These are phyloP conservation scores for Bruguiera parviflora DNA, from an alignment of 345 rosid genomes.

Conservation along the genomic window DNA sequence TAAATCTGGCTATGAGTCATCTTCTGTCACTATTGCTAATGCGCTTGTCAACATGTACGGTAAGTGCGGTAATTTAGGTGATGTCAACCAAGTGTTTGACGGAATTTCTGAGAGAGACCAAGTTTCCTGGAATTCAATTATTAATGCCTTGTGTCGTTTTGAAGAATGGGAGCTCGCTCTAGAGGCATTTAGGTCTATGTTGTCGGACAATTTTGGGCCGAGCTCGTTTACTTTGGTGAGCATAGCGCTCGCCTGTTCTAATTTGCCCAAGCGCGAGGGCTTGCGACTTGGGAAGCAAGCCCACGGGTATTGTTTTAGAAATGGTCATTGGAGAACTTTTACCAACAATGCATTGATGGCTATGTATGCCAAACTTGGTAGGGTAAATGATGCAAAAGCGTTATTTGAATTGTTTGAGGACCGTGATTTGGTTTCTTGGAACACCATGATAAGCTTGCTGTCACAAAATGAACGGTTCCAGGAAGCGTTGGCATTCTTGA, in stretches of 20 bases:
- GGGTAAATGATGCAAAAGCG: constrained; percentile 37
- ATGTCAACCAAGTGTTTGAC: constrained; percentile 64
- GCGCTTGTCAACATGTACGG: constrained; percentile 69
- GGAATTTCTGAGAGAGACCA: constrained; percentile 69
- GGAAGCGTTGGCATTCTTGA: constrained; percentile 54
- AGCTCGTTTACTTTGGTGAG: constrained; percentile 87
- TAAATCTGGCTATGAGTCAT: constrained; percentile 56
- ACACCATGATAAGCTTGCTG: constrained; percentile 64
- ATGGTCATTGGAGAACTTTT: constrained; percentile 55
- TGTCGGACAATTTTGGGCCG: constrained; percentile 51
- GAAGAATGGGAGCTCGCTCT: constrained; percentile 71
- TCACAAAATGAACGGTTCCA: constrained; percentile 57
- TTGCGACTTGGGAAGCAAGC: constrained; percentile 69
- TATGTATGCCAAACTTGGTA: constrained; percentile 73
- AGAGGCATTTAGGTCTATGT: constrained; percentile 59
- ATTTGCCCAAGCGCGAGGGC: constrained; percentile 37
- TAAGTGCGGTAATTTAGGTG: constrained; percentile 54
- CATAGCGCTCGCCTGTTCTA: constrained; percentile 67
- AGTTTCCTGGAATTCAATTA: constrained; percentile 86
- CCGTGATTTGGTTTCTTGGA: constrained; percentile 85
- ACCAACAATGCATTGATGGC: constrained; percentile 71
- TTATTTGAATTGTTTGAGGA: constrained; percentile 49
- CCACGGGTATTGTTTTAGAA: constrained; percentile 63
- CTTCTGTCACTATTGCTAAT: constrained; percentile 56
- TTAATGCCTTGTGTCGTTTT: constrained; percentile 55